A percentile compares a stretch with the other conserved stretches of the same genome.
phyloP scores from a whole-genome alignment of 208 protist species.

The Leishmania lainsoni region DNA sequence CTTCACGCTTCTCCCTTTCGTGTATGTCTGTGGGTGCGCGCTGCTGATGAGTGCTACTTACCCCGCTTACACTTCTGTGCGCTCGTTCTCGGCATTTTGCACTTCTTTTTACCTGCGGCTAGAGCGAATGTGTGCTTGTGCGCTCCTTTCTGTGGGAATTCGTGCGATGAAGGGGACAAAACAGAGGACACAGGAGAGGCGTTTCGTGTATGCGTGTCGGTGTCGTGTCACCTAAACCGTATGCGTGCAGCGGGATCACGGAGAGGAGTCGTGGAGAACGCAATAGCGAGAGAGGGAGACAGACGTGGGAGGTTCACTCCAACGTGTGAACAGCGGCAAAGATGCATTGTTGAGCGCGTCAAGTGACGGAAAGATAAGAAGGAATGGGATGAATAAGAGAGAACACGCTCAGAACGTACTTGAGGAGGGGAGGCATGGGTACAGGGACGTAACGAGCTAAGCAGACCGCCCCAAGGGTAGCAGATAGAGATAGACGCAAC shows the following conservation, averaged over 20 bases:
- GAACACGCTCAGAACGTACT: too few species aligned
- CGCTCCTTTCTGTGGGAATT: not conserved
- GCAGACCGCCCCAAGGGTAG: not conserved
- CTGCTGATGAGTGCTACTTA: not conserved
- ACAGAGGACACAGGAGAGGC: not conserved
- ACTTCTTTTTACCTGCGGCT: not conserved
- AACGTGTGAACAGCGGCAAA: not conserved
- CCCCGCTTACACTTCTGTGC: constrained; percentile 9
- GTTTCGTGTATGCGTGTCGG: not conserved
- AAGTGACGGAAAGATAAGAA: not conserved
- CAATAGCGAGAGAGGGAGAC: not conserved
- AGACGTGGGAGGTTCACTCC: not conserved
- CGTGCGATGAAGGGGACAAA: not conserved
- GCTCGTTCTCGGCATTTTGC: not conserved
- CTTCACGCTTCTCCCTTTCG: not conserved
- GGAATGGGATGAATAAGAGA: not conserved
- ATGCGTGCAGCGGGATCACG: too few species aligned
- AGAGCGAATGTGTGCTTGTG: not conserved
- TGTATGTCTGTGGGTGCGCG: not conserved
- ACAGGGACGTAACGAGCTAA: not conserved
- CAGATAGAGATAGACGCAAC: not conserved
- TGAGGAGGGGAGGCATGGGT: not conserved
- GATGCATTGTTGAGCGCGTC: not conserved
- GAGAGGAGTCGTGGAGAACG: not conserved
- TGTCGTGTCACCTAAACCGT: too few species aligned